These are phyloP conservation scores for Aspergillus novoparasiticus DNA, from an alignment of 2,329 filamentous ascomycete species.

Conservation along the genomic window DNA sequence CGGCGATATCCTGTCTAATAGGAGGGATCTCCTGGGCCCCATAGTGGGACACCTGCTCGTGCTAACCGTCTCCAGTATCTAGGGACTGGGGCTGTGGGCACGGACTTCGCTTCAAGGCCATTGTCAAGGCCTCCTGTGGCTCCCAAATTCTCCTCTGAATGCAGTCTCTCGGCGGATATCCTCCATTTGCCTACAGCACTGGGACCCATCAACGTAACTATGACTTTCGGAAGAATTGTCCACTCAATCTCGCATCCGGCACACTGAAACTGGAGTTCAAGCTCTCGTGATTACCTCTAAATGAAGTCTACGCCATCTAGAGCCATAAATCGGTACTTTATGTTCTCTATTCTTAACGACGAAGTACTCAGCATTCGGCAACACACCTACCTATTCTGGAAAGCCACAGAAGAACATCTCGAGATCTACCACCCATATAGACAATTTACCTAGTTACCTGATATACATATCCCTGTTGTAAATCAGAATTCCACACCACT, in stretches of 20 bases:
- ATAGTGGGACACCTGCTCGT: conserved; percentile 1
- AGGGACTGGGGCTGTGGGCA: conserved; percentile 6
- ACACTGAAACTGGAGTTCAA: background rate
- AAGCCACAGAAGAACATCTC: background rate
- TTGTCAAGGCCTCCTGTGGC: background rate
- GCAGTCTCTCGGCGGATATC: conserved; percentile 3
- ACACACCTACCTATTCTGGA: background rate
- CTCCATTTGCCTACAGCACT: background rate
- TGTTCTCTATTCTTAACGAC: background rate
- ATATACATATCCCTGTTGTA: background rate
- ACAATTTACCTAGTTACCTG: background rate
- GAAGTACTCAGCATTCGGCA: background rate
- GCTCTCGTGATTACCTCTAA: background rate
- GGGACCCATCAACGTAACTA: background rate
- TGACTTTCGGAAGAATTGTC: background rate
- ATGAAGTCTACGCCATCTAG: background rate
- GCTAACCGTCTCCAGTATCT: background rate
- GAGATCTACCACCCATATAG: background rate
- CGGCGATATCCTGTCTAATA: background rate
- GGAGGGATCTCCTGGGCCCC: conserved; percentile 3
- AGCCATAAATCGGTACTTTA: background rate
- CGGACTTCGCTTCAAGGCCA: background rate
- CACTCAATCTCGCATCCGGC: background rate
- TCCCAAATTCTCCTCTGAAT: conserved; percentile 3
- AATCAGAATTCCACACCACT: background rate